Base-by-base conservation (phyloP, 1,284 basidiomycete species). In the Rhodotorula mucilaginosa region DNA sequence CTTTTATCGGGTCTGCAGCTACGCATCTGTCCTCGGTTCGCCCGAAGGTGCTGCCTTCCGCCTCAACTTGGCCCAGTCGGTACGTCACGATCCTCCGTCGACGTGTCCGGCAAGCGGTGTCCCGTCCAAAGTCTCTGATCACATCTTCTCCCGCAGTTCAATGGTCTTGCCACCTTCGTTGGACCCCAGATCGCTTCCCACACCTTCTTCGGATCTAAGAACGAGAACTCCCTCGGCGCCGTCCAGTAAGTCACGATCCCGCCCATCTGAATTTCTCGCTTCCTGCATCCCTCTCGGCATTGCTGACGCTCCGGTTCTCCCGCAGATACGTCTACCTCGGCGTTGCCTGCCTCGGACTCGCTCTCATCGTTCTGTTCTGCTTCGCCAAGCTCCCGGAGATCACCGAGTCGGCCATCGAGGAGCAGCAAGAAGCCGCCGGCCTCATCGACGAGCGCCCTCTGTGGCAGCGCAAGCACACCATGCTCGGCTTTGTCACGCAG, bases 21-120 rank as follows among this genome's bases (percentile, higher is more conserved):
- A 92, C 82, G 88, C 92, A 71, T 82, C 89, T 10, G 83, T 83
- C 72, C 82, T 90, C 64, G 89, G 88, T 52, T 83, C 84, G 10
- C 86, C 88, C 34, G 87, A 87, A 76, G 87, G 88, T 79, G 90
- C 90, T 62, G 88, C 89, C 15, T 88, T 89, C 79, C 86, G 90
- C 58, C 84, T 93, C 51, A 90, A 91, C 79, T 89, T 92, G 79
- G 89, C 88, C 65, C 91, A 92, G 81, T 88, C 89, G 2, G 92
- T 80, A 90, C 91, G 60, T 49, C 47, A 2, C 1, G 29, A 5
- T 34, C 13, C 31, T 34, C 26, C 26, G 26, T 34, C 19, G 23
- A 16, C 54, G 6, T n/a, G 26, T 21, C 8, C 39, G 4, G n/a
- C 26, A 29, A 12, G 15, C 54, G 54, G 10, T 44, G 39, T 12